Percentiles rank a stretch among this genome's conserved stretches.
These are phyloP conservation scores for Crassisporium funariophilum DNA, from an alignment of 768 basidiomycete genomes.

Conservation along the genomic window DNA sequence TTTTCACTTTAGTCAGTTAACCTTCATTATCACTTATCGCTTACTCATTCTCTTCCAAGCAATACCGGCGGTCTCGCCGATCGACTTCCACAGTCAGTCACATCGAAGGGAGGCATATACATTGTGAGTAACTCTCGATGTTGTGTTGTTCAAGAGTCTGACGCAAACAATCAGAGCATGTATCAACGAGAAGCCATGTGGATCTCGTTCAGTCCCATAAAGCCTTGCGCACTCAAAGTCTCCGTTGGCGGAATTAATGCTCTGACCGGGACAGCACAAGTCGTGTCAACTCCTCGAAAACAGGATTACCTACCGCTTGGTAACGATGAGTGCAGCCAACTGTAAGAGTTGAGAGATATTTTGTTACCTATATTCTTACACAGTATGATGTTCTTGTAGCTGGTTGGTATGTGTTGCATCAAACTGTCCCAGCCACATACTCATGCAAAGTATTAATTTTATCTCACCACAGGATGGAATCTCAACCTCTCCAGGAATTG, in stretches of 20 bases:
- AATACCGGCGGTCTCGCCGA: neutral
- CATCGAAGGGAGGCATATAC: constrained; percentile 25
- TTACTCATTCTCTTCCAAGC: neutral
- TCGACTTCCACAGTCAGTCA: constrained; percentile 18
- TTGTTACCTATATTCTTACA: too few relatives aligned
- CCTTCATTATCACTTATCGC: too few relatives aligned
- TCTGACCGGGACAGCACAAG: constrained; percentile 23
- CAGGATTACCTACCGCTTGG: constrained; percentile 27
- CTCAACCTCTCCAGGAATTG: constrained; percentile 22
- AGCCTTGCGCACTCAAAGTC: constrained; percentile 23
- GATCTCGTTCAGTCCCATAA: constrained; percentile 22
- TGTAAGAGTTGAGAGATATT: too few relatives aligned
- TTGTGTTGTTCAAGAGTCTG: neutral
- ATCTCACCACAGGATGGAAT: constrained; percentile 22
- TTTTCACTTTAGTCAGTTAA: constrained; percentile 2
- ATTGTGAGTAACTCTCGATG: constrained; percentile 19
- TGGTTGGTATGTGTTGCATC: constrained; percentile 25
- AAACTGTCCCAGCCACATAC: too few relatives aligned
- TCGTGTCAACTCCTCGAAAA: constrained; percentile 11
- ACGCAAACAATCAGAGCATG: constrained; percentile 19
- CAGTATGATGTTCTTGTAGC: too few relatives aligned
- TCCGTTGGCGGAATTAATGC: constrained; percentile 32
- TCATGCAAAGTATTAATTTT: too few relatives aligned
- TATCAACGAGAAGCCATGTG: constrained; percentile 33
- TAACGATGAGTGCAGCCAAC: constrained; percentile 10